A percentile compares a stretch with the other conserved stretches of the same genome.
These are phyloP conservation scores for Trichothecium roseum DNA, from an alignment of 2,329 filamentous ascomycete species.

Conservation along the genomic window DNA sequence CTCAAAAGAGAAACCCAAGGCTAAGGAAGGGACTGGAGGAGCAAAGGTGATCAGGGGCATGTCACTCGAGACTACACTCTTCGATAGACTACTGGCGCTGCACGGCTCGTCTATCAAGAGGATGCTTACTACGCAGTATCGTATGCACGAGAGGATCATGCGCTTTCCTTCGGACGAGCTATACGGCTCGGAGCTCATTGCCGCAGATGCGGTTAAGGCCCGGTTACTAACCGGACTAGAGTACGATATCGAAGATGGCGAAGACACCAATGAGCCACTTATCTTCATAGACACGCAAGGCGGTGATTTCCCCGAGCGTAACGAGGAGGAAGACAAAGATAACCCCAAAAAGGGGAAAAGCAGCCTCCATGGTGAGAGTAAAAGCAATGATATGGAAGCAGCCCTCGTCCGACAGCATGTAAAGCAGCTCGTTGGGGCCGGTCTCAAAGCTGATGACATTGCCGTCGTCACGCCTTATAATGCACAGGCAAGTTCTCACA, in stretches of 20 bases:
- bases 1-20: conserved; percentile 31
- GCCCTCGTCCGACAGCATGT: conserved; percentile 72
- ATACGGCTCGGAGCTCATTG: conserved; percentile 73
- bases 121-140: conserved; percentile 95
- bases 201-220: conserved; percentile 66
- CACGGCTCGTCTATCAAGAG: conserved; percentile 79
- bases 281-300: conserved; percentile 97
- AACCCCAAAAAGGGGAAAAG: conserved; percentile 32
- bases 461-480: conserved; percentile 96
- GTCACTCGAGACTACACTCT: conserved; percentile 79
- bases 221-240: conserved; percentile 68
- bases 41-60: conserved; percentile 36
- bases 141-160: conserved; percentile 97
- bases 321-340: conserved; percentile 57
- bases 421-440: conserved; percentile 61
- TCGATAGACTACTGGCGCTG: conserved; percentile 74
- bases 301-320: conserved; percentile 78
- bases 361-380: conserved; percentile 49
- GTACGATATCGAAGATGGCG: conserved; percentile 67
- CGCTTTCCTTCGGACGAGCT: conserved; percentile 81
- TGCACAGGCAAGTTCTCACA: conserved; percentile 53
- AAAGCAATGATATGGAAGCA: conserved; percentile 88
- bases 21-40: conserved; percentile 19
- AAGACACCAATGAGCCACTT: conserved; percentile 79
- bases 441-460: conserved; percentile 73